These are phyloP conservation scores for Chondrus crispus DNA, from an alignment of 23 red algal genomes.

Conservation along the genomic window DNA sequence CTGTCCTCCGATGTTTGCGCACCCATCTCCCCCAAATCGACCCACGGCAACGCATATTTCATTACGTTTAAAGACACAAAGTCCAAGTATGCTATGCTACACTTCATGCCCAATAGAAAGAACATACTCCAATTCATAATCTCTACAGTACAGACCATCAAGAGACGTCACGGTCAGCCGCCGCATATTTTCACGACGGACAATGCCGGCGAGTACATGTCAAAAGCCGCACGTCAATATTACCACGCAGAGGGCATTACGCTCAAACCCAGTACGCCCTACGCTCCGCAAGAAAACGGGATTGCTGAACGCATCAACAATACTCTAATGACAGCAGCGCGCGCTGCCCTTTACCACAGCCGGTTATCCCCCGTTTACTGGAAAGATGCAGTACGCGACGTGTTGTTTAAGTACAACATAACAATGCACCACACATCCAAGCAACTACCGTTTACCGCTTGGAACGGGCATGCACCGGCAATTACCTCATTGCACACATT, in stretches of 20 bases:
- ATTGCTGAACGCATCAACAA: neutral
- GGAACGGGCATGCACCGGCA: neutral
- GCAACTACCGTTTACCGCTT: neutral
- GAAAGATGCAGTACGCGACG: constrained; percentile 3
- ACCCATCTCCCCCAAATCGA: neutral
- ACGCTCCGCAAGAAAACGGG: neutral
- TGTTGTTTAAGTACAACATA: constrained; percentile 5
- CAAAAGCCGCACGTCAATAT: neutral
- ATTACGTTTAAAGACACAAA: neutral
- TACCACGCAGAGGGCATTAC: neutral
- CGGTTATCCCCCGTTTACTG: neutral
- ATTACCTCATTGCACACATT: neutral
- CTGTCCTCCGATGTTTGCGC: neutral
- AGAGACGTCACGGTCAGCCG: neutral
- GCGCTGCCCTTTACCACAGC: neutral
- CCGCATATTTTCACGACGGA: neutral
- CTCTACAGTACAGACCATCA: neutral
- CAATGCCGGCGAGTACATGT: constrained; percentile 1
- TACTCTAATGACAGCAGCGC: neutral
- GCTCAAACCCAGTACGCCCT: neutral
- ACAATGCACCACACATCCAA: neutral
- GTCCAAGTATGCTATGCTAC: neutral
- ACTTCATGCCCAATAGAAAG: neutral
- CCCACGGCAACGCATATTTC: neutral
- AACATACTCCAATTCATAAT: neutral